Base-by-base conservation (phyloP, 139 green algal genomes). In the Coelastrella sp. region DNA sequence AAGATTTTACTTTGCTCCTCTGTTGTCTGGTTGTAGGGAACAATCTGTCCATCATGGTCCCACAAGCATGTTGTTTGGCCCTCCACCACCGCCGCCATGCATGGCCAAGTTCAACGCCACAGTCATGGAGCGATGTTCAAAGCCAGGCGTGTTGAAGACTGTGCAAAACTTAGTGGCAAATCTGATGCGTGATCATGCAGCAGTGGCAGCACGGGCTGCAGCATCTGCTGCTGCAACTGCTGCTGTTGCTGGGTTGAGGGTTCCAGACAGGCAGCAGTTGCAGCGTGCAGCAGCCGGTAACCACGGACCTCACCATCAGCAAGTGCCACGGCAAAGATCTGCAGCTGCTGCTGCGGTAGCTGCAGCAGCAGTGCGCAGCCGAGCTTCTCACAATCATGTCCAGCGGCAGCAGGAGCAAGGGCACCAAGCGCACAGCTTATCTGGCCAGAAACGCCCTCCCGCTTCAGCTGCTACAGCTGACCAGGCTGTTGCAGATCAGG, bases 21-120 rank as follows among this genome's bases (percentile, higher is more conserved):
- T 49, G 1, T 49, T 49, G 35, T 49, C 35, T 49, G 35, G 1
- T 49, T 49, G 35, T 49, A 49, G 35, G 35, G 35, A 49, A 49
- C 35, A 49, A 49, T 49, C 35, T 49, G 35, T 49, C 3, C 63
- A 70, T 14, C 63, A 17, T 70, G 63, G 15, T 17, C 63, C 63
- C 15, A 70, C 63, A 22, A 17, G 12, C 4, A 19, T 76, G 68
- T 24, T 76, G 19, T 76, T 76, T 35, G 68, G 68, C 7, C 68
- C 68, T 24, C 68, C 17, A 76, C 68, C 68, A 5, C 68, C 68
- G 15, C 15, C 68, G 8, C 68, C 68, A 8, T 27, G 15, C 68
- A 76, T 76, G 68, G 68, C 68, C 15, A 76, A 76, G 68, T 76
- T 76, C 68, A 76, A 76, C 68, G 68, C 68, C 68, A 27, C 19